Percentiles rank a stretch among this genome's conserved stretches.
phyloP scores from a whole-genome alignment of 208 protist species.

The Endotrypanum monterogeii region DNA sequence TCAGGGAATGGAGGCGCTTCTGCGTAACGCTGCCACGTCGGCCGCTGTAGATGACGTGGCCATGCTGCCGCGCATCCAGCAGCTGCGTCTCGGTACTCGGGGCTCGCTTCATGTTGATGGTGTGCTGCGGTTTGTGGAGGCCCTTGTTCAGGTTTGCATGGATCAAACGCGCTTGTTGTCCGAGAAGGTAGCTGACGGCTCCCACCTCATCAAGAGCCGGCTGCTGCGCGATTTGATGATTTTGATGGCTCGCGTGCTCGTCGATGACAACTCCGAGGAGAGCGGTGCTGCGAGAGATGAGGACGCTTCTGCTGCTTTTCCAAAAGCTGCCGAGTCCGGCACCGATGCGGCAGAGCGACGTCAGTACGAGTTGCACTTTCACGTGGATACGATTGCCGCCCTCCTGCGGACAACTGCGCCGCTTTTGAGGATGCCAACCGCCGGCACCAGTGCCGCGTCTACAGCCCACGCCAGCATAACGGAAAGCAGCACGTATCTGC shows the following conservation, averaged over 20 bases:
- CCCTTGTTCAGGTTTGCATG: slow-evolving; percentile 55
- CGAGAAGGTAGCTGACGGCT: slow-evolving; percentile 53
- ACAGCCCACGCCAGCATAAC: slow-evolving; percentile 4
- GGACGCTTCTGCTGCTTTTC: slow-evolving; percentile 3
- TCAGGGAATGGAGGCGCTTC: slow-evolving; percentile 45
- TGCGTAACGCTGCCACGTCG: slow-evolving; percentile 30
- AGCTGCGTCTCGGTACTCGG: slow-evolving; percentile 17
- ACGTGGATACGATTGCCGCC: slow-evolving; percentile 68
- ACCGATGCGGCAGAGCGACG: slow-evolving; percentile 14
- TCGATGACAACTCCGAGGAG: slow-evolving; percentile 21
- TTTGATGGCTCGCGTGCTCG: slow-evolving; percentile 77
- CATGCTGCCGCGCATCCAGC: slow-evolving; percentile 29
- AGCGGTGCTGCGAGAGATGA: slow-evolving; percentile 12
- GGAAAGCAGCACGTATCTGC: slow-evolving; percentile 35
- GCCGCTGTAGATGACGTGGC: slow-evolving; percentile 30
- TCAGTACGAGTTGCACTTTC: slow-evolving; percentile 33
- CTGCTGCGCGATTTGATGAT: slow-evolving; percentile 61
- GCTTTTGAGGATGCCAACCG: slow-evolving; percentile 43
- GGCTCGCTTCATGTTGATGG: slow-evolving; percentile 30
- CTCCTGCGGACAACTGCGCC: slow-evolving; percentile 75
- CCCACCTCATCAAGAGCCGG: slow-evolving; percentile 42
- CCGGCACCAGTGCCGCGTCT: slow-evolving; percentile 6
- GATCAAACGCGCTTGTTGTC: slow-evolving; percentile 59
- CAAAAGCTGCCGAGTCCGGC: neutral
- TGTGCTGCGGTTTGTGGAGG: slow-evolving; percentile 49